Conservation (phyloP, 2,329 filamentous ascomycete species). For the Apiospora marii region DNA sequence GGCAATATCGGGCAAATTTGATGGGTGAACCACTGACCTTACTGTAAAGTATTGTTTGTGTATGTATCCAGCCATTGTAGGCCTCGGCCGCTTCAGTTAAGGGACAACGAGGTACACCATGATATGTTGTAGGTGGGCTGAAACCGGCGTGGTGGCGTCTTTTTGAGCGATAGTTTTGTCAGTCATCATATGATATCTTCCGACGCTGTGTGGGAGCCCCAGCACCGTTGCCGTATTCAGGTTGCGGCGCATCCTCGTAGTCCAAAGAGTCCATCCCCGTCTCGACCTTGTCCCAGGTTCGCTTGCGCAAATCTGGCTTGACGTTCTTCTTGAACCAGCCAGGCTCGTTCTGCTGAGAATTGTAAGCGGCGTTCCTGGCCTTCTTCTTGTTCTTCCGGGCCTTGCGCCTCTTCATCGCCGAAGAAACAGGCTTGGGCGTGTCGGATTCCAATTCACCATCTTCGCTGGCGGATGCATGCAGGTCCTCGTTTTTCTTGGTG, state of each 20-base stretch:
- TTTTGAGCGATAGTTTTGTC: conserved; percentile 31
- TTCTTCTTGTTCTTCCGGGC: conserved; percentile 49
- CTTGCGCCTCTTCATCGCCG: conserved; percentile 43
- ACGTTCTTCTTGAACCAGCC: conserved; percentile 30
- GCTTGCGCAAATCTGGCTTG: conserved; percentile 70
- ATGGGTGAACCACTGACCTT: conserved; percentile 35
- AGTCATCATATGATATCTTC: conserved; percentile 57
- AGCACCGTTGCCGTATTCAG: conserved; percentile 31
- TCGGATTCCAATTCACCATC: conserved; percentile 45
- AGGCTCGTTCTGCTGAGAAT: conserved; percentile 23
- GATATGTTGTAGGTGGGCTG: neutral
- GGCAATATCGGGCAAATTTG: conserved; percentile 30
- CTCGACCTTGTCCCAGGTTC: conserved; percentile 73
- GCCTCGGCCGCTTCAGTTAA: too few species aligned
- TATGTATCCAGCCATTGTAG: neutral
- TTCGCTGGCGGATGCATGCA: conserved; percentile 34
- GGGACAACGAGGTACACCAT: neutral
- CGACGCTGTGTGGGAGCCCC: conserved; percentile 49
- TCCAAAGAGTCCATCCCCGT: conserved; percentile 66
- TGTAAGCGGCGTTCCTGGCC: conserved; percentile 47
- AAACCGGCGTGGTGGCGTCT: neutral
- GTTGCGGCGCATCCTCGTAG: conserved; percentile 63
- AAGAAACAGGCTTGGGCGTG: conserved; percentile 34
- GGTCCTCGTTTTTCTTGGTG: conserved; percentile 25
- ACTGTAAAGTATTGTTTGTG: neutral